These are phyloP conservation scores for Hyaloscypha hepaticicola DNA, from an alignment of 495 filamentous ascomycete genomes.

Conservation along the genomic window DNA sequence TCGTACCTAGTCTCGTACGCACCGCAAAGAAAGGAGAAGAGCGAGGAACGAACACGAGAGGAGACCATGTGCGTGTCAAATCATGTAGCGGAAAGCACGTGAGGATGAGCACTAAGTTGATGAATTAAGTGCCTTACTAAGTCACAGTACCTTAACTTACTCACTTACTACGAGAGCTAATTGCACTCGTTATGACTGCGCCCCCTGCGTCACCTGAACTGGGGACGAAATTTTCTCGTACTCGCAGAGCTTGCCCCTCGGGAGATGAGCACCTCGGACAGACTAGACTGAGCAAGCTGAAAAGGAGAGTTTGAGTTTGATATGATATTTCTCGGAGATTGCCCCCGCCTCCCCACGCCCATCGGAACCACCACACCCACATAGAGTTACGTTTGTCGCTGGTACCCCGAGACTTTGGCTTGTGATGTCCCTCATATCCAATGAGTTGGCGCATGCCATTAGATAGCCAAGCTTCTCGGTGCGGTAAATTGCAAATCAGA, in stretches of 20 bases:
- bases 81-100: not conserved
- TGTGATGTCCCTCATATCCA: conserved; percentile 2
- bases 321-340: conserved; percentile 1
- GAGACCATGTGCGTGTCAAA: too few relatives aligned
- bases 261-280: not conserved
- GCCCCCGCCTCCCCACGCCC: not conserved
- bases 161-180: too few relatives aligned
- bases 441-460: not conserved
- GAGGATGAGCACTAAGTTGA: not conserved
- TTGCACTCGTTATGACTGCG: not conserved
- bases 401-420: not conserved
- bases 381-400: not conserved
- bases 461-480: not conserved
- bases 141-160: too few relatives aligned
- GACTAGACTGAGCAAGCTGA: not conserved
- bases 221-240: not conserved
- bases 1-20: not conserved
- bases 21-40: not conserved
- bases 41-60: not conserved
- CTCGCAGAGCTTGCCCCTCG: not conserved
- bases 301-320: not conserved
- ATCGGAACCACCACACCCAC: not conserved
- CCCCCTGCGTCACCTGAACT: not conserved
- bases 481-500: not conserved
- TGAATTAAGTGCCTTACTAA: too few relatives aligned